phyloP scores from a whole-genome alignment of 768 basidiomycete species.

The Royoungia palumana region DNA sequence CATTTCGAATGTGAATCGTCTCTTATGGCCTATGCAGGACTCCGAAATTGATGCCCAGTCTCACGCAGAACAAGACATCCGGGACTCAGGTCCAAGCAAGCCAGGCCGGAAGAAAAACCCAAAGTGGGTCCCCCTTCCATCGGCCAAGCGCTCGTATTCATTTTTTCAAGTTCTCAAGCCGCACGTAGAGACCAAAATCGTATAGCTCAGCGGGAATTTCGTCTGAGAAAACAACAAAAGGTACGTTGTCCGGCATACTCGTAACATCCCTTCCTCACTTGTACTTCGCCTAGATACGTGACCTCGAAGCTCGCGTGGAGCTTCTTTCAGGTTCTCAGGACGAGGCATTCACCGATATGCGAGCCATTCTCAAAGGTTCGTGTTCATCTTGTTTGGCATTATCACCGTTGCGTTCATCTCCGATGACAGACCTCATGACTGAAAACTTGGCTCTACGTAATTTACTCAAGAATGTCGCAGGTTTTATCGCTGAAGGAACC shows the following conservation, averaged over 20 bases:
- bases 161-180: slow-evolving; percentile 67
- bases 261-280: neutral
- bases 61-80: slow-evolving; percentile 26
- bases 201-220: slow-evolving; percentile 91
- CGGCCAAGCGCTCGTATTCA: slow-evolving; percentile 13
- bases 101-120: slow-evolving; percentile 87
- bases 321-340: slow-evolving; percentile 90
- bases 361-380: slow-evolving; percentile 74
- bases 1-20: slow-evolving; percentile 10
- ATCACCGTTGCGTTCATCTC: slow-evolving; percentile 5
- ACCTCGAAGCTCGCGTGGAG: slow-evolving; percentile 93
- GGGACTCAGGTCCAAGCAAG: slow-evolving; percentile 24
- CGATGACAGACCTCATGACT: slow-evolving; percentile 68
- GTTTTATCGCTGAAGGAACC: slow-evolving; percentile 85
- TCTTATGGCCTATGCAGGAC: slow-evolving; percentile 39
- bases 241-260: slow-evolving; percentile 34
- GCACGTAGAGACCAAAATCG: slow-evolving; percentile 86
- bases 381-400: neutral
- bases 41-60: slow-evolving; percentile 73
- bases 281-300: slow-evolving; percentile 65
- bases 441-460: slow-evolving; percentile 85
- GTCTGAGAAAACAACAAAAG: slow-evolving; percentile 86
- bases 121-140: slow-evolving; percentile 49
- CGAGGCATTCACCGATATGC: slow-evolving; percentile 80
- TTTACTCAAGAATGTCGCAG: slow-evolving; percentile 69